Evolutionary conservation across 2,329 filamentous ascomycete genomes (phyloP).

Genomic region (Verticillium nonalfalfae): DNA sequence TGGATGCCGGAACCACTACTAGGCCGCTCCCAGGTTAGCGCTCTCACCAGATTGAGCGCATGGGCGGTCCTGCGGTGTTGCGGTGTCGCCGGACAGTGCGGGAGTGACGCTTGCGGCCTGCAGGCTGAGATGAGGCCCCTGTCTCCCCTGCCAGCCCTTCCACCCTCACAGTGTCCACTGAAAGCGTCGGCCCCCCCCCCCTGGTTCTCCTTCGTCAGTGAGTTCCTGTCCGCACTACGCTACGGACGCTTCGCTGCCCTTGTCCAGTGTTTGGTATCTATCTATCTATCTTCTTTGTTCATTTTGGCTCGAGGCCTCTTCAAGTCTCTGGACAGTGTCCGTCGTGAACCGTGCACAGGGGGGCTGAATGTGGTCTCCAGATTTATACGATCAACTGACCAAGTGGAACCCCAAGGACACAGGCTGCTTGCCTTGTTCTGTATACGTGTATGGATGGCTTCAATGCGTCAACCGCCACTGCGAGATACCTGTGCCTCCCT

Average conservation of each 20-base stretch:
- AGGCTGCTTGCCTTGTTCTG: no score
- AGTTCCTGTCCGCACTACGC: neutral
- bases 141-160: neutral
- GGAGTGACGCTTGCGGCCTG: neutral
- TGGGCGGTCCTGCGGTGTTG: slow-evolving; percentile 10
- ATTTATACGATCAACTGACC: neutral
- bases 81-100: slow-evolving; percentile 5
- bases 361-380: neutral
- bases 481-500: no score
- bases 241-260: neutral
- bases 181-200: neutral
- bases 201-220: neutral
- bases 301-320: neutral
- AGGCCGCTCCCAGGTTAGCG: slow-evolving; percentile 7
- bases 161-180: neutral
- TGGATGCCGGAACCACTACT: slow-evolving; percentile 7
- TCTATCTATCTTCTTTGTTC: neutral
- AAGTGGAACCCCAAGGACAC: neutral
- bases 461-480: no score
- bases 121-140: neutral
- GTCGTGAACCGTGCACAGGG: neutral
- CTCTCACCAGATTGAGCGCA: slow-evolving; percentile 10
- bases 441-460: no score
- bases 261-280: neutral
- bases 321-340: neutral